A percentile compares a stretch with the other conserved stretches of the same genome.
Evolutionary conservation across 2,329 filamentous ascomycete genomes (phyloP).

Genomic region (Curvularia spicifera): DNA sequence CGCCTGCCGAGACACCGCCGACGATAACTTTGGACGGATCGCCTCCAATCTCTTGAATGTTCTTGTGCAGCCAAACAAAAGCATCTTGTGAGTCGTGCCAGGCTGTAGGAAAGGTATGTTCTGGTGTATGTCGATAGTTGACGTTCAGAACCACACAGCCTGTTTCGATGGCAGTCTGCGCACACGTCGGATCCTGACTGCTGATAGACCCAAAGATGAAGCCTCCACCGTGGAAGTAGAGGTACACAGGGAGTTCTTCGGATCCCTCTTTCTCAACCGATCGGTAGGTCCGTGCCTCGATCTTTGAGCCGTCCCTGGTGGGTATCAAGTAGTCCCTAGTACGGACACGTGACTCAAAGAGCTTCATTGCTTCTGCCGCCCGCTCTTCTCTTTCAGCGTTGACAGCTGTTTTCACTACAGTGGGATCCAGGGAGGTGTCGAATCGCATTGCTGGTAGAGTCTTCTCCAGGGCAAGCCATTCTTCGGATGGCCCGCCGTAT

Average conservation of each 20-base stretch:
- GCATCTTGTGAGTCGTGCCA: conserved; percentile 63
- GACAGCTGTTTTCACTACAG: conserved; percentile 22
- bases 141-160: conserved; percentile 60
- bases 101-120: conserved; percentile 59
- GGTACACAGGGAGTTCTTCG: conserved; percentile 56
- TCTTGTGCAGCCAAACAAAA: conserved; percentile 60
- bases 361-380: conserved; percentile 28
- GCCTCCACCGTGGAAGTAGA: conserved; percentile 61
- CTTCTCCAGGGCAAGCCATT: conserved; percentile 44
- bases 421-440: conserved; percentile 29
- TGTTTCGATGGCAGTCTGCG: conserved; percentile 54
- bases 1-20: conserved; percentile 60
- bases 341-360: conserved; percentile 32
- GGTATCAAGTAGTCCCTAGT: conserved; percentile 42
- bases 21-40: conserved; percentile 55
- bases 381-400: conserved; percentile 33
- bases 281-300: conserved; percentile 58
- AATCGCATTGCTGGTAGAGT: conserved; percentile 33
- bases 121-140: conserved; percentile 66
- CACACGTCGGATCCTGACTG: conserved; percentile 62
- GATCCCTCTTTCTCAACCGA: conserved; percentile 42
- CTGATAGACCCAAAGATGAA: conserved; percentile 62
- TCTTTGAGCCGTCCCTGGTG: conserved; percentile 54
- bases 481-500: conserved; percentile 28
- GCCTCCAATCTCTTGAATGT: conserved; percentile 50